Evolutionary conservation across 73 alveolate species (phyloP).

Genomic region (Symbiodinium pilosum): DNA sequence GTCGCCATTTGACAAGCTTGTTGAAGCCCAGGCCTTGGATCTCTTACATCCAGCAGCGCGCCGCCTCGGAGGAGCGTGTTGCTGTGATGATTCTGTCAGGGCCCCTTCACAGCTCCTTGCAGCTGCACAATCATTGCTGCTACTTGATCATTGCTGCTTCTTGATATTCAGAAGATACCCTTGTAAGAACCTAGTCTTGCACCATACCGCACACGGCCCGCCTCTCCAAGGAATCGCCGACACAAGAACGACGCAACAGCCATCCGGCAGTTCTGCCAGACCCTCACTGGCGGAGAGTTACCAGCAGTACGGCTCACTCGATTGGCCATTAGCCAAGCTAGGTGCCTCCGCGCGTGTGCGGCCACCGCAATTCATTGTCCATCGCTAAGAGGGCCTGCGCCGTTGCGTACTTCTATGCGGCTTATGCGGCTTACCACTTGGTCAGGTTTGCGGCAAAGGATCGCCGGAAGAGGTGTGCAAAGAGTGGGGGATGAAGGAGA

Average conservation of each 20-base stretch:
- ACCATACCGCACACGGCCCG: too few species aligned
- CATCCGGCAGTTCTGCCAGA: slow-evolving; percentile 9
- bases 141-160: too few species aligned
- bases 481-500: slow-evolving; percentile 80
- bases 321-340: too few species aligned
- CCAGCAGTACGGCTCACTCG: neutral
- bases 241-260: slow-evolving; percentile 60
- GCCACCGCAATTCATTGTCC: neutral
- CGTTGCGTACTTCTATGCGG: too few species aligned
- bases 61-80: slow-evolving; percentile 37
- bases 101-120: neutral
- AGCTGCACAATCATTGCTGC: too few species aligned
- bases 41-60: neutral
- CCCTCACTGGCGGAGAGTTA: neutral
- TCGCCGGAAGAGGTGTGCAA: slow-evolving; percentile 36
- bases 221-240: slow-evolving; percentile 16
- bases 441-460: slow-evolving; percentile 8
- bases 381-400: neutral
- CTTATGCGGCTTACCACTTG: too few species aligned
- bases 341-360: neutral
- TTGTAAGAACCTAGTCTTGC: too few species aligned
- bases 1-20: too few species aligned
- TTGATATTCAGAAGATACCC: too few species aligned
- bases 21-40: slow-evolving; percentile 42
- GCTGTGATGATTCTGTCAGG: slow-evolving; percentile 44